Conservation (phyloP, 2,329 filamentous ascomycete genomes). For the Leptographium radiaticola region DNA sequence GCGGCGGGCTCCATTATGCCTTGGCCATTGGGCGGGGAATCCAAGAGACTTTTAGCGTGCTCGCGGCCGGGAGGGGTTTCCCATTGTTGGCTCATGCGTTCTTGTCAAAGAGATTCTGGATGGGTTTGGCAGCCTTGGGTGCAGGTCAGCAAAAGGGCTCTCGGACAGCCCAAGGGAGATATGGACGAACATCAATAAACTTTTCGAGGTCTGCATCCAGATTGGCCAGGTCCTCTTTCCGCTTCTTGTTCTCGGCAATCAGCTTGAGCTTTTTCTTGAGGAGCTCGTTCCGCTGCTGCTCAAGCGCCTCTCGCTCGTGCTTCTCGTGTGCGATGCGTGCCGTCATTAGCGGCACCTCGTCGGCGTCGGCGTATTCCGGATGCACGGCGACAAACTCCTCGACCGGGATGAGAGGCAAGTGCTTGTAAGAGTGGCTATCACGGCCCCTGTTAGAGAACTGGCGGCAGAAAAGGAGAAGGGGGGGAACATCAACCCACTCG, state of each 20-base stretch:
- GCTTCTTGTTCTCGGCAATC: constrained; percentile 67
- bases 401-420: constrained; percentile 70
- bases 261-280: constrained; percentile 53
- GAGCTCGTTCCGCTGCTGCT: constrained; percentile 69
- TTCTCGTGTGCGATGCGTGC: constrained; percentile 87
- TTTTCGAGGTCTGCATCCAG: constrained; percentile 86
- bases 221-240: constrained; percentile 84
- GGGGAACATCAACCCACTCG: constrained; percentile 46
- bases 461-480: neutral
- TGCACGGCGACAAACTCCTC: constrained; percentile 69
- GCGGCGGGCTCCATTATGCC: too few relatives aligned
- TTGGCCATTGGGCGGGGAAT: too few relatives aligned
- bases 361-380: constrained; percentile 58
- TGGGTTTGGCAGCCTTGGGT: constrained; percentile 1
- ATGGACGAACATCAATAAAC: constrained; percentile 66
- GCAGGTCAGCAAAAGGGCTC: neutral
- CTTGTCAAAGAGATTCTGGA: constrained; percentile 1
- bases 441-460: neutral
- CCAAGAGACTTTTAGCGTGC: too few relatives aligned
- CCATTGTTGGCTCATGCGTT: neutral
- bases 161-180: neutral
- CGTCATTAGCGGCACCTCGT: constrained; percentile 74
- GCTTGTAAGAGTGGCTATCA: constrained; percentile 68
- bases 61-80: too few relatives aligned
- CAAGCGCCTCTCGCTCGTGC: constrained; percentile 68